Percentiles rank a stretch among this genome's conserved stretches.
Evolutionary conservation across 1,139 yeast genomes (phyloP).

Genomic region (Suhomyces maxii): DNA sequence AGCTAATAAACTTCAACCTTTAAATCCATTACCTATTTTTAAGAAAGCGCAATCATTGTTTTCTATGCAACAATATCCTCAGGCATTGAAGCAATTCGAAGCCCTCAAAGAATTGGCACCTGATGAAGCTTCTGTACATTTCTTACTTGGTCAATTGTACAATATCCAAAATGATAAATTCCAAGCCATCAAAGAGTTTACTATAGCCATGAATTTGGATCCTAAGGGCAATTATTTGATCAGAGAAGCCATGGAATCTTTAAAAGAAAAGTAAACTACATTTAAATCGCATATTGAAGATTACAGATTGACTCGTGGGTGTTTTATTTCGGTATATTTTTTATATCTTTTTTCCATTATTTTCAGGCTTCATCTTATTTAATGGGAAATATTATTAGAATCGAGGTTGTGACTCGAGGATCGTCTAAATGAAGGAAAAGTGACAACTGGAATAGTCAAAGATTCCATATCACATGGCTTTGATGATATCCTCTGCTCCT

Average conservation of each 20-base stretch:
- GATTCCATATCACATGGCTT: no score
- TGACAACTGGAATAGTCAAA: no score
- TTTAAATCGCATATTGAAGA: neutral
- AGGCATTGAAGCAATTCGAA: conserved; percentile 76
- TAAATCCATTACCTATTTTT: conserved; percentile 82
- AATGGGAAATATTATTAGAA: no score
- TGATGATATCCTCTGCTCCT: no score
- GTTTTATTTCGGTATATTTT: no score
- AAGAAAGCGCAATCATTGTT: conserved; percentile 84
- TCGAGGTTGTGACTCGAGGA: no score
- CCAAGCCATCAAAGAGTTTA: conserved; percentile 81
- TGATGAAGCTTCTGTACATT: conserved; percentile 92
- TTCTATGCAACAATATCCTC: conserved; percentile 66
- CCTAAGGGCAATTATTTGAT: conserved; percentile 91
- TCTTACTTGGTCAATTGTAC: conserved; percentile 82
- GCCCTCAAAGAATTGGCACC: conserved; percentile 76
- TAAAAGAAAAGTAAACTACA: conserved; percentile 22
- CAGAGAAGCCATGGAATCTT: conserved; percentile 74
- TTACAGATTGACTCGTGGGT: no score
- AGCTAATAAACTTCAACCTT: conserved; percentile 84
- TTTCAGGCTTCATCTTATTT: no score
- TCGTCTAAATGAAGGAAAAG: no score
- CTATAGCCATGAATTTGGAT: conserved; percentile 86
- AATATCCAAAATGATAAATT: conserved; percentile 72
- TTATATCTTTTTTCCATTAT: no score